Conservation (phyloP, 2,329 filamentous ascomycete genomes). For the Diatrype stigma region DNA sequence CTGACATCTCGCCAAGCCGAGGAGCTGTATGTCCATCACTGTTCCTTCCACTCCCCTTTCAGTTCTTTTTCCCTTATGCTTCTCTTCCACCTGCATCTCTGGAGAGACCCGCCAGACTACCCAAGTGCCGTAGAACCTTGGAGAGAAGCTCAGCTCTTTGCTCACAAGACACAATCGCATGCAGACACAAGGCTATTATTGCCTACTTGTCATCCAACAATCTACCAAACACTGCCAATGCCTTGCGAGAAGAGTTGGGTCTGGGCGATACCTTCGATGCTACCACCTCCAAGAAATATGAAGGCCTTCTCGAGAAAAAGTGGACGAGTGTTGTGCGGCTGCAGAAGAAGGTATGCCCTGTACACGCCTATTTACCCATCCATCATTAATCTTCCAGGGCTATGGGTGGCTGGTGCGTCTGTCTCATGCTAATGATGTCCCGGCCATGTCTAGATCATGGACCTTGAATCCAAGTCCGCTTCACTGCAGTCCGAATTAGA, state of each 20-base stretch:
- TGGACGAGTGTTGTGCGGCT: slow-evolving; percentile 94
- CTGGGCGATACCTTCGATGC: slow-evolving; percentile 71
- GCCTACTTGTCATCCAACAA: slow-evolving; percentile 77
- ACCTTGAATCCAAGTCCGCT: slow-evolving; percentile 73
- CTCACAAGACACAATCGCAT: slow-evolving; percentile 12
- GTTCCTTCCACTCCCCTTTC: neutral
- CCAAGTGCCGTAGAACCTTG: too few relatives aligned
- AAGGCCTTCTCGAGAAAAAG: slow-evolving; percentile 92
- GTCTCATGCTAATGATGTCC: slow-evolving; percentile 1
- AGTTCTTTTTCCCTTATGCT: neutral
- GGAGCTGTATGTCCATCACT: slow-evolving; percentile 22
- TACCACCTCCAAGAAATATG: slow-evolving; percentile 86
- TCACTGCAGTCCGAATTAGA: slow-evolving; percentile 79
- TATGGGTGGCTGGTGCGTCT: slow-evolving; percentile 6
- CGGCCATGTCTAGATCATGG: slow-evolving; percentile 67
- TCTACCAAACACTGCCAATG: slow-evolving; percentile 63
- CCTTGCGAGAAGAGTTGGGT: slow-evolving; percentile 72
- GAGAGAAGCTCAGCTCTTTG: neutral
- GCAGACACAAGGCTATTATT: slow-evolving; percentile 79
- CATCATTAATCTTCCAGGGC: neutral
- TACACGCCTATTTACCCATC: neutral
- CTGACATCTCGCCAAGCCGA: slow-evolving; percentile 29
- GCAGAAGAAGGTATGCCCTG: slow-evolving; percentile 76
- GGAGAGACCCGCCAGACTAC: too few relatives aligned
- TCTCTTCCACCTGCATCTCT: too few relatives aligned